Base-by-base conservation (phyloP, 257 asterid genomes). In the Dorcoceras hygrometricum region DNA sequence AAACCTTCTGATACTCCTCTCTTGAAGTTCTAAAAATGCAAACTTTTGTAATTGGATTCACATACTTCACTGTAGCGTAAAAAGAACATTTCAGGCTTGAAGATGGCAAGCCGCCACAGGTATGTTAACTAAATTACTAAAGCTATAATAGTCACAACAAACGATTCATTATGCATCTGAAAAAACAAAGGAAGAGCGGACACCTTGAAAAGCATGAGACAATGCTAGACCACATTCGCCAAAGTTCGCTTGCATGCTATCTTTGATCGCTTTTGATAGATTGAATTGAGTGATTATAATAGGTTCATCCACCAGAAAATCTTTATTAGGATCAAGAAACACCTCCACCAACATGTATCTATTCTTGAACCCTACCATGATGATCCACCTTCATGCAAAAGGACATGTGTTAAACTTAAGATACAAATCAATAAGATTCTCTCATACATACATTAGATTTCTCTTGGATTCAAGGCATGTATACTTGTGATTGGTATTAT, bases 141-240 rank as follows among this genome's bases (percentile, higher is more conserved):
- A 19, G 59, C 23, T n/a, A 68, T 14, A 43, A 31, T 23, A 74
- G 39, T 19, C 20, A 12, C n/a, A 11, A 12, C 18, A 11, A n/a
- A 39, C 5, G 11, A 2, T 39, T 11, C n/a, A 12, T 12, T 11
- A 34, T 9, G 46, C 3, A 39, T n/a, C 18, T 39, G 48, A 11
- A 55, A 14, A 65, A 11, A 28, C 19, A 19, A 39, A 26, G 14
- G 29, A 62, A 69, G 55, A 28, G 23, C 22, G 48, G 10, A 65
- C 67, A 90, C 97, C 97, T 85, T 83, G 90, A 63, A 90, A 87
- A 25, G 99, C 90, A 73, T 69, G 60, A 18, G 86, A 82, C 4
- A 91, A 86, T 68, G 99, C 97, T 34, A 88, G 80, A 70, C 97
- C 97, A 63, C 90, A 93, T 77, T 90, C 99, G 34, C 97, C 99